Evolutionary conservation across 2,329 filamentous ascomycete species (phyloP), one percentile per base, ranked within the genome.

Genomic region (Dactylellina parvicollis): DNA sequence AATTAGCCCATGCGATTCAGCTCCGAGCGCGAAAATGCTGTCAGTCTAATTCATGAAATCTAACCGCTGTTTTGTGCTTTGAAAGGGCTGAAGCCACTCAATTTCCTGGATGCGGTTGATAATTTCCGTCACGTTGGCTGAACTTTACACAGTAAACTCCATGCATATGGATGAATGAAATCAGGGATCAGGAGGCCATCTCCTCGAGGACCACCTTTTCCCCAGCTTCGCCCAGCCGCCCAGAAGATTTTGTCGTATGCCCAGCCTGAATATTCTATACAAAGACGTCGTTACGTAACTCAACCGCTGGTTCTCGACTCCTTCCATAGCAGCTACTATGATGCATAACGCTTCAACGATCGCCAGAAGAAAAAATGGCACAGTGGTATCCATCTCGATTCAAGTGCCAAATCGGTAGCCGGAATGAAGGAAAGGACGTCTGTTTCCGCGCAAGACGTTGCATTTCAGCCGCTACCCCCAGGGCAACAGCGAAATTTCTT

Each of bases 381-480:
- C 49, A 65, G 60, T 65, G 26, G 54, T 38, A 50, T 66, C 61
- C 30, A 36, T 55, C 42, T 57, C 61, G 36, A 36, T 20, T 40
- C 50, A 50, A 32, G 52, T 42, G 34, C 52, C 32, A 56, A 67
- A 67, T 67, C 22, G 50, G 44, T 50, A 30, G 30, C 20, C 3
- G 32, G 44, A 59, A 67, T 59, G 62, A 34, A 49, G 20, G 38
- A 57, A 36, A 16, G 20, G 36, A 34, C 30, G 32, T 38, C 40
- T 47, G 36, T 49, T 44, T 52, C 49, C 49, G 36, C 47, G 7
- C 38, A 36, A 65, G 60, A 46, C 36, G 54, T 69, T 70, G 55
- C 55, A 56, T 54, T n/a, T 71, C 66, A 71, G 66, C 67, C 67
- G 59, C 67, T 59, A 49, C 26, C 44, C 40, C 42, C 59, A 55